These are phyloP conservation scores for Trichoderma brevicompactum DNA, from an alignment of 2,329 filamentous ascomycete genomes.

Conservation along the genomic window DNA sequence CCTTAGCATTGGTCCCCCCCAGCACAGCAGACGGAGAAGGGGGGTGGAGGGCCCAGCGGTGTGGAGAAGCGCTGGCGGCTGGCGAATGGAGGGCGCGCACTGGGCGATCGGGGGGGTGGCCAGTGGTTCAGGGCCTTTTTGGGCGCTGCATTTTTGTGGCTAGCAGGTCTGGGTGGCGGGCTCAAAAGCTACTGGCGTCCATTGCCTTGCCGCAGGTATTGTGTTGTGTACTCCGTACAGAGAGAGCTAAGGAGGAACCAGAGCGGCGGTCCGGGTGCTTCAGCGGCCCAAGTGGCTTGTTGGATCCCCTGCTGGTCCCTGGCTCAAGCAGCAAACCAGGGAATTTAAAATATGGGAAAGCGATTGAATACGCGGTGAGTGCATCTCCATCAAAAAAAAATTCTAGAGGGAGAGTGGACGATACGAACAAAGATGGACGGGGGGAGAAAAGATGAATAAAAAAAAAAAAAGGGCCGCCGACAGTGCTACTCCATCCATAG, in stretches of 20 bases:
- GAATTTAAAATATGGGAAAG: background rate
- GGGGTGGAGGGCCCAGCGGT: conserved; percentile 28
- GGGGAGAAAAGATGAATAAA: background rate
- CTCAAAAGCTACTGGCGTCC: too few relatives aligned
- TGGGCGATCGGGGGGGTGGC: conserved; percentile 28
- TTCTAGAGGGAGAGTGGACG: background rate
- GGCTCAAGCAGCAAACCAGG: background rate
- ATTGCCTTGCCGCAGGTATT: too few relatives aligned
- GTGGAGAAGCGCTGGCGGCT: conserved; percentile 26
- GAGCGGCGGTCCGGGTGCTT: conserved; percentile 15
- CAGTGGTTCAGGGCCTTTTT: conserved; percentile 23
- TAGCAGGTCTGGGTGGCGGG: background rate
- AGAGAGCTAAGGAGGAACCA: background rate
- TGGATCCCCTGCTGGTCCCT: conserved; percentile 21
- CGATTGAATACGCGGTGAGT: too few relatives aligned
- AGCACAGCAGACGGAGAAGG: background rate
- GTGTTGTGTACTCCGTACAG: background rate
- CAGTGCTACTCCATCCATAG: conserved; percentile 2
- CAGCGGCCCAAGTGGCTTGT: conserved; percentile 17
- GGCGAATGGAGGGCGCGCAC: conserved; percentile 22
- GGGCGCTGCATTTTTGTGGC: background rate
- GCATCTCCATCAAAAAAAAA: background rate
- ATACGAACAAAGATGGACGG: background rate
- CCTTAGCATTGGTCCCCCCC: background rate
- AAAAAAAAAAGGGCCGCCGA: conserved; percentile 6